Percentiles rank a stretch among this genome's conserved stretches.
These are phyloP conservation scores for Knufia petricola DNA, from an alignment of 2,329 filamentous ascomycete species.

Conservation along the genomic window DNA sequence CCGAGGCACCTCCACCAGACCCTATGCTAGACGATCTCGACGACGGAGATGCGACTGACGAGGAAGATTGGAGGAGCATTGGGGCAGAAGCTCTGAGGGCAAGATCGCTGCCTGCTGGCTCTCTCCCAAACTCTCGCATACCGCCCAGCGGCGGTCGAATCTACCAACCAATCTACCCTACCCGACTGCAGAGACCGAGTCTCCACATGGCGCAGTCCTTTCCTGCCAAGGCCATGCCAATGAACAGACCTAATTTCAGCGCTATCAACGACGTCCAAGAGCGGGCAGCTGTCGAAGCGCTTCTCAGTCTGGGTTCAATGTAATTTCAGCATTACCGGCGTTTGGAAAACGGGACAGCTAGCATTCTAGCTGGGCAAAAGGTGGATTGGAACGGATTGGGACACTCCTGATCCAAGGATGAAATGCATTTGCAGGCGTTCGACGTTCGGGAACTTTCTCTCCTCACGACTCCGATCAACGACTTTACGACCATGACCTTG, in stretches of 20 bases:
- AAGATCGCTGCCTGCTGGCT: conserved; percentile 41
- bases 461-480: conserved; percentile 15
- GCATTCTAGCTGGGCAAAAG: conserved; percentile 3
- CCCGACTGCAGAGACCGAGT: conserved; percentile 15
- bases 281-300: conserved; percentile 40
- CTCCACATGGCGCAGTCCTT: conserved; percentile 27
- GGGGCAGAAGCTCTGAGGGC: conserved; percentile 75
- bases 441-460: conserved; percentile 13
- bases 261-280: conserved; percentile 33
- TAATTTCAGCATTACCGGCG: conserved; percentile 25
- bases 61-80: conserved; percentile 90
- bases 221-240: conserved; percentile 33
- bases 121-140: conserved; percentile 9
- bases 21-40: conserved; percentile 64
- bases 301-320: conserved; percentile 40
- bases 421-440: conserved; percentile 11
- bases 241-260: conserved; percentile 25
- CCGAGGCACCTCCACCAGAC: conserved; percentile 56
- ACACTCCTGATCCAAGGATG: conserved; percentile 9
- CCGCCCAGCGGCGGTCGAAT: conserved; percentile 35
- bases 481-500: conserved; percentile 17
- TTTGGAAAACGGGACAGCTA: conserved; percentile 1
- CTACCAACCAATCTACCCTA: conserved; percentile 26
- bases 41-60: conserved; percentile 82
- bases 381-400: conserved; percentile 1